phyloP scores from a whole-genome alignment of 345 rosid genomes.

The Brassica carinata region DNA sequence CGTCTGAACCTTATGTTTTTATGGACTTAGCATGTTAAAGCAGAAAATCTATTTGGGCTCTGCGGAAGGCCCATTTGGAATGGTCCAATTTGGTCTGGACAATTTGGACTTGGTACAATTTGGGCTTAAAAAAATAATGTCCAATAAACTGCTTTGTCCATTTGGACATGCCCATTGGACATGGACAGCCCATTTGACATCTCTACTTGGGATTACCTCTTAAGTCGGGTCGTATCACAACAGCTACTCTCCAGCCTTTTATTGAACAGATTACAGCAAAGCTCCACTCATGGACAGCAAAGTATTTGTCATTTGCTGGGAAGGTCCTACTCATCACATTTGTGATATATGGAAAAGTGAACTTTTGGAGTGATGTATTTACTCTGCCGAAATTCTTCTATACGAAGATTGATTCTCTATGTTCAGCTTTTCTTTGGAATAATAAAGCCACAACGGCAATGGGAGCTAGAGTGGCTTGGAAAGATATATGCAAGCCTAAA shows the following conservation, averaged over 20 bases:
- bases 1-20: no score
- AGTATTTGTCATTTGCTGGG: neutral
- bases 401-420: neutral
- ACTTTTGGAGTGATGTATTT: neutral
- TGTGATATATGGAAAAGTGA: neutral
- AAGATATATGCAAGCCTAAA: neutral
- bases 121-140: no score
- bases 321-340: neutral
- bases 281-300: neutral
- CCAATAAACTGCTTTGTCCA: no score
- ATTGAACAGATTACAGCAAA: neutral
- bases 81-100: no score
- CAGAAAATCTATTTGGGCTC: no score
- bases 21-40: no score
- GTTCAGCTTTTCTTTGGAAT: neutral
- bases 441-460: neutral
- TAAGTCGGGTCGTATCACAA: accelerated
- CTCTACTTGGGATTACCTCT: neutral
- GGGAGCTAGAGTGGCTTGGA: neutral
- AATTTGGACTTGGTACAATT: no score
- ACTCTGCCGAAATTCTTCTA: neutral
- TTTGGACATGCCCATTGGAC: no score
- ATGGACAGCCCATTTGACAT: no score
- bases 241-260: neutral
- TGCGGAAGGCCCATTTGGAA: no score